Conservation (phyloP, 1,139 yeast genomes). For the Geotrichum europaeum region DNA sequence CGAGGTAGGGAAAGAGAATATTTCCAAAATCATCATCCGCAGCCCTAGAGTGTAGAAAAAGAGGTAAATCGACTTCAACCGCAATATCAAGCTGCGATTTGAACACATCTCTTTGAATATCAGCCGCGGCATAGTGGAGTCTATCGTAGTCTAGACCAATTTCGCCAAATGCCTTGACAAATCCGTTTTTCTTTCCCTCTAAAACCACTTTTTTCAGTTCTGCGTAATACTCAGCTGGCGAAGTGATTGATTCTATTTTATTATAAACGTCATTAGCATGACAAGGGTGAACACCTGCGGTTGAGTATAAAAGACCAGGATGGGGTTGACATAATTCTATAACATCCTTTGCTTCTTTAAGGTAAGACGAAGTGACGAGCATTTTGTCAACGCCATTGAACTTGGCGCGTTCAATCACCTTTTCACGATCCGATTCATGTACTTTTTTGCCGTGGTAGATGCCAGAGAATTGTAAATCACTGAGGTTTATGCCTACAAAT, state of each 20-base stretch:
- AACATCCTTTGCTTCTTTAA: constrained; percentile 53
- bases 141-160: constrained; percentile 93
- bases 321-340: constrained; percentile 39
- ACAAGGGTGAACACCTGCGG: constrained; percentile 96
- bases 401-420: constrained; percentile 62
- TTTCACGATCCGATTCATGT: constrained; percentile 62
- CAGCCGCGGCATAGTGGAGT: constrained; percentile 63
- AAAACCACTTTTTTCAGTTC: constrained; percentile 46
- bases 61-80: constrained; percentile 52
- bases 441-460: constrained; percentile 59
- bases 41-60: constrained; percentile 83
- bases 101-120: constrained; percentile 63
- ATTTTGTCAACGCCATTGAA: constrained; percentile 59
- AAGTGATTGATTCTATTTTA: constrained; percentile 20
- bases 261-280: constrained; percentile 54
- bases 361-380: constrained; percentile 77
- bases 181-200: constrained; percentile 39
- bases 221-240: constrained; percentile 38
- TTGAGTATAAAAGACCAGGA: constrained; percentile 42
- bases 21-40: constrained; percentile 75
- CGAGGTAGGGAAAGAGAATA: constrained; percentile 54
- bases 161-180: constrained; percentile 79
- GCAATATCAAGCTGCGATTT: constrained; percentile 64
- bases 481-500: constrained; percentile 66
- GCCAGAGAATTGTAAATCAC: constrained; percentile 86